Percentiles rank a stretch among this genome's conserved stretches.
phyloP scores from a whole-genome alignment of 805 yeast species.

The Saccharomycopsis microspora region DNA sequence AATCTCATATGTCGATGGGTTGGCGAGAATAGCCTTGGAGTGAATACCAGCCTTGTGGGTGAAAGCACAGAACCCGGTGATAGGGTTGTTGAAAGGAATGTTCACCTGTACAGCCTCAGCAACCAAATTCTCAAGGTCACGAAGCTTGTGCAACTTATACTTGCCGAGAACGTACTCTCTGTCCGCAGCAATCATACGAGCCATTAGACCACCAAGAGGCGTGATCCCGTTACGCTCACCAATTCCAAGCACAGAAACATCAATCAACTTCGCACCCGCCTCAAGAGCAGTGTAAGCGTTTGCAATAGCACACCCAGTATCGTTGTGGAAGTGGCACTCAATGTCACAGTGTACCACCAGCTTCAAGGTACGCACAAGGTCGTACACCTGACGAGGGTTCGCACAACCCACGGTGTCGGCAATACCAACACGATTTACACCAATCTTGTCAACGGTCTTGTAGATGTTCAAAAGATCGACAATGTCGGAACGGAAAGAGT shows the following conservation, averaged over 20 bases:
- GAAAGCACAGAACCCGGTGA: constrained; percentile 98
- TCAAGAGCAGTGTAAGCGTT: constrained; percentile 97
- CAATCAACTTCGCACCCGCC: constrained; percentile 93
- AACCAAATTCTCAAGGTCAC: constrained; percentile 91
- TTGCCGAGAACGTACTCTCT: constrained; percentile 90
- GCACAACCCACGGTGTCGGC: constrained; percentile 99
- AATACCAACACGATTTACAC: constrained; percentile 97
- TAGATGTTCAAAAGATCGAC: constrained; percentile 92
- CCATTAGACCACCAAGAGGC: constrained; percentile 96
- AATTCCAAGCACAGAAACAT: constrained; percentile 91
- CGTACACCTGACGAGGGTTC: constrained; percentile 97
- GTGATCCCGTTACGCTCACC: constrained; percentile 99
- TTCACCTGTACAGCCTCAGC: constrained; percentile 97
- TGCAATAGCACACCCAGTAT: constrained; percentile 98
- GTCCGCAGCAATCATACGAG: constrained; percentile 98
- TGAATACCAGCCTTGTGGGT: constrained; percentile 99
- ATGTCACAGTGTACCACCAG: constrained; percentile 93
- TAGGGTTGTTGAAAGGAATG: constrained; percentile 96
- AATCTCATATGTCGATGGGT: constrained; percentile 98
- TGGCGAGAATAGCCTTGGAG: constrained; percentile 96
- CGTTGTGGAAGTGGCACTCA: constrained; percentile 98
- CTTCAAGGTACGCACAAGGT: constrained; percentile 85
- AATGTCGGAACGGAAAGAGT: constrained; percentile 92
- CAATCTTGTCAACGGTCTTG: constrained; percentile 93
- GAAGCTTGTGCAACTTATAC: constrained; percentile 88